phyloP scores from a whole-genome alignment of 78 protist genomes.

The Carpediemonas membranifera region DNA sequence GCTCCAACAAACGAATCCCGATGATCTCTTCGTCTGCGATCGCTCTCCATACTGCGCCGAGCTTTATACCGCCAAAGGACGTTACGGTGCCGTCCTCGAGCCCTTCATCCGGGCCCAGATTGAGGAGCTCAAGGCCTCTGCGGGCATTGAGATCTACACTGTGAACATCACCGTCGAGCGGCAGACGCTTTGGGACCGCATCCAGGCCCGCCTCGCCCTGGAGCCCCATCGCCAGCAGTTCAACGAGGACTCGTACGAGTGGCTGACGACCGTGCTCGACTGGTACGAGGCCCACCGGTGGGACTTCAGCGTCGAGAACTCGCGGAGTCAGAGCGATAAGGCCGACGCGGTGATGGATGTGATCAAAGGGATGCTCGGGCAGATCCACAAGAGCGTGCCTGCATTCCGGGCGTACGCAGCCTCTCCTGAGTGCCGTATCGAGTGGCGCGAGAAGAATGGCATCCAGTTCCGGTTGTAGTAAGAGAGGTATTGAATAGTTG shows the following conservation, averaged over 20 bases:
- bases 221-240: slow-evolving; percentile 29
- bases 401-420: no score
- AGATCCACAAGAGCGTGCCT: no score
- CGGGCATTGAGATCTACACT: slow-evolving; percentile 13
- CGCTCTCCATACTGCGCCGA: slow-evolving; percentile 39
- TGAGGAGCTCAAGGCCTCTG: neutral
- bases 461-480: no score
- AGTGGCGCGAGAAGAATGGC: no score
- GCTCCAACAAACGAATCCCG: neutral
- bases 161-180: neutral
- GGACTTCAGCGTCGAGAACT: neutral
- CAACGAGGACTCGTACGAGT: slow-evolving; percentile 13
- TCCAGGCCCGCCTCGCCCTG: slow-evolving; percentile 2
- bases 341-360: no score
- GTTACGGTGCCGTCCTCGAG: neutral
- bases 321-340: no score
- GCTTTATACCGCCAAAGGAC: slow-evolving; percentile 19
- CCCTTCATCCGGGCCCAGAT: slow-evolving; percentile 24
- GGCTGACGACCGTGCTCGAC: neutral
- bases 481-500: no score
- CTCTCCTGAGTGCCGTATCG: no score
- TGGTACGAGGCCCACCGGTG: neutral
- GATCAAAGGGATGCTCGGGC: no score
- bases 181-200: slow-evolving; percentile 23
- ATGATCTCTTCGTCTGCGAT: slow-evolving; percentile 22